Evolutionary conservation across 768 basidiomycete genomes (phyloP), one percentile per base, ranked within the genome.

Genomic region (Tubosaeta brunneosetosa): DNA sequence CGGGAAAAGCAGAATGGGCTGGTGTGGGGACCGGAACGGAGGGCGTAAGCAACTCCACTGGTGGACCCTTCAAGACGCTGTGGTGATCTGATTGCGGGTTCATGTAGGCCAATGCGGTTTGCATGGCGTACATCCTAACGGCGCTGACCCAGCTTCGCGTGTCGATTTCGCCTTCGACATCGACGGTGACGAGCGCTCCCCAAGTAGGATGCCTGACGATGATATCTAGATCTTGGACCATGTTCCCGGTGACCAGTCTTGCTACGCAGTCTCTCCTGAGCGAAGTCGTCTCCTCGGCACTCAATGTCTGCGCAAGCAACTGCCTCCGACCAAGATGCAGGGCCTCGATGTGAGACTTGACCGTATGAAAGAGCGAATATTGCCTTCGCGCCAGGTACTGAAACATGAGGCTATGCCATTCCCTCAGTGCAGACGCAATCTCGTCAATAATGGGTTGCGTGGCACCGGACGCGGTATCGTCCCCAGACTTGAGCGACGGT

Each of bases 201-300:
- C 88, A 91, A 2, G 82, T 84, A 27, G 94, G 90, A 73, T 97
- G 93, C 19, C 95, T 81, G n/a, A 98, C 94, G 60, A 98, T 94
- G 55, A 98, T 84, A 62, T 97, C 95, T 44, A 97, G 72, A 7
- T 88, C 90, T 66, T 98, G 95, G 3, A 88, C 85, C 52, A 97
- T 78, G 66, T 98, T 98, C 31, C 92, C 92, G 44, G 80, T 81
- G 40, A 95, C 94, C 6, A 98, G 81, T 51, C 89, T 78, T 14
- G 81, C 82, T 5, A 98, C 94, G 65, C 93, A 94, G 53, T 94
- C 92, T 49, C 84, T 79, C 51, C 92, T 79, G 63, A 97, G 77
- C 41, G 81, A 82, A 14, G 82, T 74, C 0, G 90, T 88, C 71
- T 98, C 95, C 60, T 97, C 94, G 7, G 79, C 78, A 57, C 86